Conservation (phyloP, 108 stramenopile genomes). For the Skeletonema tropicum region DNA sequence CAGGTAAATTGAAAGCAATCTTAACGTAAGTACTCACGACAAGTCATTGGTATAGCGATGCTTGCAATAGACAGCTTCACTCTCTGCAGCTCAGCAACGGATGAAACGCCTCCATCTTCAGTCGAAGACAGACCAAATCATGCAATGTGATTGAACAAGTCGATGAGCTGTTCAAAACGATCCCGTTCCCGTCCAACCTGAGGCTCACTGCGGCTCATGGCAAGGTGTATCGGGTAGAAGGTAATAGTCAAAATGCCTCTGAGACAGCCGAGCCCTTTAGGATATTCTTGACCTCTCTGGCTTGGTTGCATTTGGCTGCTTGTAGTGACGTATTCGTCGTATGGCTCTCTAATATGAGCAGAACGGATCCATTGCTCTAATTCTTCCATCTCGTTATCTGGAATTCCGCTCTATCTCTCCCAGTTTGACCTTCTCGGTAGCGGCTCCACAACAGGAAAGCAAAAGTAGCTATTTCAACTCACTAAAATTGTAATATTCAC, state of each 20-base stretch:
- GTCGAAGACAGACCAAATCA: slow-evolving; percentile 27
- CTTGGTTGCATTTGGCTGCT: slow-evolving; percentile 10
- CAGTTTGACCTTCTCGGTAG: slow-evolving; percentile 1
- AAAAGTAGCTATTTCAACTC: not conserved
- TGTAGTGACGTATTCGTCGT: not conserved
- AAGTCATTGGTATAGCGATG: slow-evolving; percentile 32
- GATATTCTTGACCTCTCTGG: slow-evolving; percentile 7
- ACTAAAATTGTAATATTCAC: slow-evolving; percentile 13
- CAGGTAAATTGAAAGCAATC: not conserved
- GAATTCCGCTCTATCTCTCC: slow-evolving; percentile 11
- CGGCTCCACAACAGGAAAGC: not conserved
- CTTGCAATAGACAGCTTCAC: slow-evolving; percentile 29
- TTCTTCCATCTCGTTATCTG: not conserved
- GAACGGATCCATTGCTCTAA: slow-evolving; percentile 40
- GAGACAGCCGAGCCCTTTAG: slow-evolving; percentile 35
- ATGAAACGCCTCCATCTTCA: not conserved
- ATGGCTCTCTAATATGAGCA: slow-evolving; percentile 22
- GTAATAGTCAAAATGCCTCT: slow-evolving; percentile 8
- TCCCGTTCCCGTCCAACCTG: slow-evolving; percentile 15
- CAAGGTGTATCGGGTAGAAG: slow-evolving; percentile 9
- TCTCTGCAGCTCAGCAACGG: slow-evolving; percentile 5
- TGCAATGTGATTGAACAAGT: slow-evolving; percentile 40
- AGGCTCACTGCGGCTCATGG: slow-evolving; percentile 19
- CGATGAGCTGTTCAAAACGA: slow-evolving; percentile 23
- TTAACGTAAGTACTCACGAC: slow-evolving; percentile 4